A percentile compares a stretch with the other conserved stretches of the same genome.
phyloP scores from a whole-genome alignment of 371 early-diverging fungal species.

The Rhizopus sp. region DNA sequence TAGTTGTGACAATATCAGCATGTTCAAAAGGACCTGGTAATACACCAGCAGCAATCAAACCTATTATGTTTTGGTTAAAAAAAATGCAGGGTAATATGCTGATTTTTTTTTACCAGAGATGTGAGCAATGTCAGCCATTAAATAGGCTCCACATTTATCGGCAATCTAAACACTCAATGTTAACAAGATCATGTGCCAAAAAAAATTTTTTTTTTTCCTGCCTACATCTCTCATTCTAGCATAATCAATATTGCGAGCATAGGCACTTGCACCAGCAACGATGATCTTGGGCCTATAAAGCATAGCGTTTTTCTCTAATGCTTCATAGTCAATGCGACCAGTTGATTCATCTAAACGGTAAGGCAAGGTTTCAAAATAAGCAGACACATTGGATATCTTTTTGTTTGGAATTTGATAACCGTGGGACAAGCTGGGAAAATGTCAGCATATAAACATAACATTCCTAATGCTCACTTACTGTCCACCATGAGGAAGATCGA shows the following conservation, averaged over 20 bases:
- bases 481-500: conserved; percentile 98
- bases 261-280: conserved; percentile 98
- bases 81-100: too few relatives aligned
- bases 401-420: conserved; percentile 98
- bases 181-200: conserved; percentile 3
- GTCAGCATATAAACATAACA: neutral
- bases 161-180: conserved; percentile 65
- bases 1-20: conserved; percentile 99
- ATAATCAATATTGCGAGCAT: conserved; percentile 97
- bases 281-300: conserved; percentile 97
- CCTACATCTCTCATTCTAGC: conserved; percentile 80
- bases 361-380: conserved; percentile 98
- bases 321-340: conserved; percentile 95
- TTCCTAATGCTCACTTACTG: conserved; percentile 69
- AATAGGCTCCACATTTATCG: conserved; percentile 83
- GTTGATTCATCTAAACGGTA: conserved; percentile 92
- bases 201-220: conserved; percentile 5
- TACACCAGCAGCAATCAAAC: conserved; percentile 90
- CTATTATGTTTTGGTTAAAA: neutral
- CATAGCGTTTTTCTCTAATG: conserved; percentile 81
- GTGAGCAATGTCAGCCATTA: conserved; percentile 99
- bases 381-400: conserved; percentile 97
- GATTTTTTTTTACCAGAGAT: conserved; percentile 59
- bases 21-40: conserved; percentile 92
- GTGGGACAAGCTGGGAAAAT: conserved; percentile 83